Evolutionary conservation across 1,139 yeast species (phyloP), one percentile per base, ranked within the genome.

Genomic region (Trichomonascaceae sp.): DNA sequence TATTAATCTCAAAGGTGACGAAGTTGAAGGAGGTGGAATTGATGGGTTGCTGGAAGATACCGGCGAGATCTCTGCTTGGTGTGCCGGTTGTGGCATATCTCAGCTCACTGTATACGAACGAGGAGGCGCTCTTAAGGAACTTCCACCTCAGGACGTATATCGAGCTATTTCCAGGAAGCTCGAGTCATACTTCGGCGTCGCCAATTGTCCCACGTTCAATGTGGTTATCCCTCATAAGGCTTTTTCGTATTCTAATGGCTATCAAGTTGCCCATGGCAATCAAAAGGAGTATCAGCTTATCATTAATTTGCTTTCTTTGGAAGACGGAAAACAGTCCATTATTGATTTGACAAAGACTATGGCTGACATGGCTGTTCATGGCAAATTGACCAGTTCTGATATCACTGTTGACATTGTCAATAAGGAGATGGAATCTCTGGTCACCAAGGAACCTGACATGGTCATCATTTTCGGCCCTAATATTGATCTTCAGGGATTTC

Each of bases 371-470:
- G 87, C 91, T 10, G 72, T 75, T 19, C 76, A 78, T 52, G 77
- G 81, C 47, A 89, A 85, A 62, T 71, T 93, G 56, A 70, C 78
- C n/a, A 69, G 83, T 9, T 73, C 78, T 27, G 95, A 90, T 61
- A 81, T 93, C 60, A 84, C 87, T 18, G 80, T 88, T 59, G 84
- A 82, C 44, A 76, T 87, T 53, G 81, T 93, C 49, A 90, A 90
- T 67, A 82, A 80, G 56, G 95, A 89, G 66, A 75, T 89, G 60
- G 74, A 78, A 39, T 88, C 83, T 61, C 74, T 89, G 54, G 95
- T 90, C 27, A 93, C 96, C 2, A 79, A 78, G 12, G 99, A 95
- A 68, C 99, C 99, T 0, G 99, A 95, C 67, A 75, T 93, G 60
- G 75, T 93, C 53, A 76, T 95, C 45, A 74, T 87, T 54, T 93